A percentile compares a stretch with the other conserved stretches of the same genome.
Evolutionary conservation across 2,329 filamentous ascomycete genomes (phyloP).

Genomic region (Hypoxylon sp.): DNA sequence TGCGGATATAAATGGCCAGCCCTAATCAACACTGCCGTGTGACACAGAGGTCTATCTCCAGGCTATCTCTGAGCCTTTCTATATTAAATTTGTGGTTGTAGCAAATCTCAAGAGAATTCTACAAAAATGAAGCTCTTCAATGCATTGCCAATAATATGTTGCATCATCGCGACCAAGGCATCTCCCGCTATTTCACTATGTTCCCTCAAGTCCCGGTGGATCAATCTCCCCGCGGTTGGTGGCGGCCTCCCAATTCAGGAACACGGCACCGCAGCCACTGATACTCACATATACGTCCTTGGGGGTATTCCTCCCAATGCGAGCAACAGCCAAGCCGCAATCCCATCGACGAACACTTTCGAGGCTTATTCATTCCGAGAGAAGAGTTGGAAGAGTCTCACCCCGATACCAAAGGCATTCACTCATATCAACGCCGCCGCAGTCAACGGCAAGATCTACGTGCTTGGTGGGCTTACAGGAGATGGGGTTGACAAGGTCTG

Average conservation of each 20-base stretch:
- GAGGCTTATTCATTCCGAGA: conserved; percentile 29
- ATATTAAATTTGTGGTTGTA: not conserved
- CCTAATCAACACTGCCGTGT: not conserved
- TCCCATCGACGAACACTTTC: conserved; percentile 28
- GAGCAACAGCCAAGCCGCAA: conserved; percentile 51
- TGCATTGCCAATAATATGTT: not conserved
- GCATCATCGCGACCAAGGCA: not conserved
- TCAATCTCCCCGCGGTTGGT: conserved; percentile 27
- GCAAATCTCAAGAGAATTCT: not conserved
- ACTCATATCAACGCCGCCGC: conserved; percentile 57
- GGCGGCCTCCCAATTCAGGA: conserved; percentile 30
- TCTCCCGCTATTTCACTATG: not conserved
- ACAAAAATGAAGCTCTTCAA: conserved; percentile 9
- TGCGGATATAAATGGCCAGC: not conserved
- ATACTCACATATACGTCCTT: conserved; percentile 32
- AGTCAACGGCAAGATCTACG: conserved; percentile 56
- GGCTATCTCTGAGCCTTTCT: not conserved
- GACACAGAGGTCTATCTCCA: not conserved
- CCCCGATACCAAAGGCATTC: conserved; percentile 53
- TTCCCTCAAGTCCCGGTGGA: conserved; percentile 13
- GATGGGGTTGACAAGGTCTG: conserved; percentile 48
- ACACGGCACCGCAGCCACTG: conserved; percentile 31
- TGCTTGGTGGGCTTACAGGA: conserved; percentile 56
- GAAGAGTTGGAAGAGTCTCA: conserved; percentile 17
- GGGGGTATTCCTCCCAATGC: conserved; percentile 32